phyloP scores from a whole-genome alignment of 2,329 filamentous ascomycete species.

The Metarhizium brunneum region DNA sequence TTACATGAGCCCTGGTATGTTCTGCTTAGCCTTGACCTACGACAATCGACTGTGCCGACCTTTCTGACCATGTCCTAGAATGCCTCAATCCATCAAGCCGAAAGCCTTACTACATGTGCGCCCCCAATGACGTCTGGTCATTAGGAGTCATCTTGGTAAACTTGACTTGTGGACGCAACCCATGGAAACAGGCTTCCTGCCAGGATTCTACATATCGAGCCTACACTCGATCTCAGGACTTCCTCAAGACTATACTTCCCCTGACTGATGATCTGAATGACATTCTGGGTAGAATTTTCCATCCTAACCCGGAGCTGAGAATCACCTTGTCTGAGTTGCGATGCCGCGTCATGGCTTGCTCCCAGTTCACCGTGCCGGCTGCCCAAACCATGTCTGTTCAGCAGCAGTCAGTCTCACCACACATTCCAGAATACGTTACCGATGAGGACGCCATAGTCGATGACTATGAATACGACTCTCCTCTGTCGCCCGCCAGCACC shows the following conservation, averaged over 20 bases:
- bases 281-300: conserved; percentile 82
- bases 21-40: conserved; percentile 7
- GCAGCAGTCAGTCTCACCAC: conserved; percentile 33
- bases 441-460: conserved; percentile 36
- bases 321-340: conserved; percentile 76
- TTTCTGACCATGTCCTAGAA: conserved; percentile 47
- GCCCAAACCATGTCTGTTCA: conserved; percentile 21
- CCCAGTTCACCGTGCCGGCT: conserved; percentile 54
- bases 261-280: conserved; percentile 81
- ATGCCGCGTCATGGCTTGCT: conserved; percentile 66
- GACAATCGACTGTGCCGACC: conserved; percentile 6
- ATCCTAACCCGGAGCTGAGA: conserved; percentile 71
- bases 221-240: conserved; percentile 75
- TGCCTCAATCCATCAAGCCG: conserved; percentile 71
- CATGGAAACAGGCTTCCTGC: conserved; percentile 91
- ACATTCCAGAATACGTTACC: conserved; percentile 35
- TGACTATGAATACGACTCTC: conserved; percentile 34
- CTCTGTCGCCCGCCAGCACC: conserved; percentile 41
- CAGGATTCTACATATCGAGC: conserved; percentile 94
- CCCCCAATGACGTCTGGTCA: conserved; percentile 95
- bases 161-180: conserved; percentile 93
- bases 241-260: conserved; percentile 86
- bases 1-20: conserved; percentile 97
- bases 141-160: conserved; percentile 98
- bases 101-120: conserved; percentile 77